Percentiles rank a stretch among this genome's conserved stretches.
phyloP scores from a whole-genome alignment of 1,139 yeast genomes.

The Blastobotrys serpentis region DNA sequence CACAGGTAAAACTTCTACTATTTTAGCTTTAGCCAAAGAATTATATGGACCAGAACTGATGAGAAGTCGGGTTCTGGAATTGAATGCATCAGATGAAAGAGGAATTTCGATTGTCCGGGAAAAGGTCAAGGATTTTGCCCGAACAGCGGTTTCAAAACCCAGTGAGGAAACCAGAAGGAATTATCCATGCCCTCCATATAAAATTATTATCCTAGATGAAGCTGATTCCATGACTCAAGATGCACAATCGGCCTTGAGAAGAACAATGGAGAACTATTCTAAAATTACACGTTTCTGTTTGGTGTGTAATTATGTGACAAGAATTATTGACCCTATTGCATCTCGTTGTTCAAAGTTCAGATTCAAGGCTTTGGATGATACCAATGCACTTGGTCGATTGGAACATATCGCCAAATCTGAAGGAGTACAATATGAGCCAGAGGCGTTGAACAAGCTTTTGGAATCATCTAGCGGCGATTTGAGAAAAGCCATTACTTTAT shows the following conservation, averaged over 20 bases:
- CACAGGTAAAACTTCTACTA: constrained; percentile 93
- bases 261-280: constrained; percentile 96
- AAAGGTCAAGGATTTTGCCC: constrained; percentile 81
- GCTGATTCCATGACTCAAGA: constrained; percentile 99
- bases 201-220: constrained; percentile 50
- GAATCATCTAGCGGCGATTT: constrained; percentile 81
- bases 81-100: constrained; percentile 84
- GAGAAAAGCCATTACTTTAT: constrained; percentile 85
- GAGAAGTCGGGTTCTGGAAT: constrained; percentile 85
- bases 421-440: constrained; percentile 47
- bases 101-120: constrained; percentile 85
- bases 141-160: constrained; percentile 82
- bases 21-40: constrained; percentile 84
- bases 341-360: constrained; percentile 95
- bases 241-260: constrained; percentile 91
- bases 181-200: constrained; percentile 64
- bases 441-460: constrained; percentile 61
- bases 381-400: constrained; percentile 67
- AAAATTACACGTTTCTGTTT: constrained; percentile 88
- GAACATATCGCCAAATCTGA: constrained; percentile 56
- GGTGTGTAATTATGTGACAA: constrained; percentile 91
- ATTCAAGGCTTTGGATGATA: constrained; percentile 72
- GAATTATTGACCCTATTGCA: constrained; percentile 94
- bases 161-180: constrained; percentile 59
- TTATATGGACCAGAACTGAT: constrained; percentile 86